phyloP scores from a whole-genome alignment of 2,329 filamentous ascomycete genomes.

The Sphaerostilbella broomeana region DNA sequence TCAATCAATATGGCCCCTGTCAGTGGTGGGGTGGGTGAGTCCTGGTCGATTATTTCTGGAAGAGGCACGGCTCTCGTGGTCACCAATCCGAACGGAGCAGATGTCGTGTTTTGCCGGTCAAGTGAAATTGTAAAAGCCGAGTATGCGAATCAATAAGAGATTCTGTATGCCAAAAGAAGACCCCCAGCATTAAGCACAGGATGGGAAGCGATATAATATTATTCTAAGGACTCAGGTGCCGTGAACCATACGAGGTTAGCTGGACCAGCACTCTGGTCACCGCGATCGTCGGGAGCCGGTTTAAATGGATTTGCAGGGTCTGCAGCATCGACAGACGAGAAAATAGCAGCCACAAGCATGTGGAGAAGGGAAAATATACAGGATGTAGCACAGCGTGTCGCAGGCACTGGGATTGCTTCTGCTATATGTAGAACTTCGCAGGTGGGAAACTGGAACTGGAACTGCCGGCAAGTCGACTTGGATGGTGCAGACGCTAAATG shows the following conservation, averaged over 20 bases:
- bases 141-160: too few relatives aligned
- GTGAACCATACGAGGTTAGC: background rate
- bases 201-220: too few relatives aligned
- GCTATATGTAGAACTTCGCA: conserved; percentile 1
- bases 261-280: background rate
- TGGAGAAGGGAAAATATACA: background rate
- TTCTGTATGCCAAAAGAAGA: too few relatives aligned
- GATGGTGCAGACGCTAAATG: too few relatives aligned
- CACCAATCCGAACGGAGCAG: conserved; percentile 12
- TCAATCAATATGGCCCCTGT: too few relatives aligned
- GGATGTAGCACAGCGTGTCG: background rate
- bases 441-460: background rate
- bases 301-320: background rate
- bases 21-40: too few relatives aligned
- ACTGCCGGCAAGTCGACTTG: conserved; percentile 8
- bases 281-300: background rate
- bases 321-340: background rate
- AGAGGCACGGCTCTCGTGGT: too few relatives aligned
- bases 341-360: background rate
- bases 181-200: too few relatives aligned
- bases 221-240: too few relatives aligned
- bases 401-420: conserved; percentile 1
- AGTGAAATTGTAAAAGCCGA: conserved; percentile 9
- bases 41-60: too few relatives aligned
- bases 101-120: conserved; percentile 10